Base-by-base conservation (phyloP, 192 early-diverging fungal genomes). In the Backusella australiensis region DNA sequence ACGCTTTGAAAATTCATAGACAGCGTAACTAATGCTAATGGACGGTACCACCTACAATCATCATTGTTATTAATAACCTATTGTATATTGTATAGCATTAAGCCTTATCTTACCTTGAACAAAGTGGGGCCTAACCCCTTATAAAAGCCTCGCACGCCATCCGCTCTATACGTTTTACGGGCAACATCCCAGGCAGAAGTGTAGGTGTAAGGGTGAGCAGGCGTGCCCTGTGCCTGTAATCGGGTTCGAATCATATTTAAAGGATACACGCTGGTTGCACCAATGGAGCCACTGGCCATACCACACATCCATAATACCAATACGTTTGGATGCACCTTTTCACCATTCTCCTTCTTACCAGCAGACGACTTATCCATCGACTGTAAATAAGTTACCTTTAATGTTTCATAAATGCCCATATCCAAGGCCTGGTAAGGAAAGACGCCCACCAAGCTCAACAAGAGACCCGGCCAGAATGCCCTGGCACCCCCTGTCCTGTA, bases 161-260 rank as follows among this genome's bases (percentile, higher is more conserved):
- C 92, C 14, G 78, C 34, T 66, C 72, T 71, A 77, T 86, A 92
- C 6, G 91, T 91, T 73, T 89, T 90, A 21, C 82, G 76, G 34
- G 91, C 83, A 11, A 84, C 90, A 81, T 94, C 92, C 72, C 86
- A 79, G 21, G 86, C 87, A 17, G 82, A 85, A 23, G 86, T 89
- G 77, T 94, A 94, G 29, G 77, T 80, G 36, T 87, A 82, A 44
- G 93, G 93, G 77, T 94, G 92, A 29, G 86, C 87, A 4, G 91
- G 87, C 1, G 92, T 93, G 17, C 92, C 92, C 76, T 94, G 93
- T n/a, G 92, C 92, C 84, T 94, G 93, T 73, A 94, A 78, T 78
- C 92, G 91, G 72, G 93, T 93, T 34, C 92, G 77, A 23, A 93
- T 84, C 67, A 93, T 82, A 67, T 85, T 85, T 23, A 94, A 77